phyloP scores from a whole-genome alignment of 2,329 filamentous ascomycete species.

The Bipolaris zeicola region DNA sequence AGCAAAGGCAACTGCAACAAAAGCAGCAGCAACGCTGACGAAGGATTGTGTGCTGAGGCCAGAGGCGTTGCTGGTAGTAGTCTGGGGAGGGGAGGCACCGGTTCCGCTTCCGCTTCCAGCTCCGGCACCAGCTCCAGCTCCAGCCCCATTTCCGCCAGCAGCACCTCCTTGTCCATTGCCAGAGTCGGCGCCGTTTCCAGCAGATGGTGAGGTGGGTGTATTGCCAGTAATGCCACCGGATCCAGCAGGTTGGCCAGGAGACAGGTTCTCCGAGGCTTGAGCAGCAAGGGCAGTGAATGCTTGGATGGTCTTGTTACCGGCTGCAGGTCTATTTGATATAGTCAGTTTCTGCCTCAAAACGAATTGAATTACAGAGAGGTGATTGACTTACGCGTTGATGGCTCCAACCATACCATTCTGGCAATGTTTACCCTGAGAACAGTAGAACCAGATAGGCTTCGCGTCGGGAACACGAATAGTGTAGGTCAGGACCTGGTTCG shows the following conservation, averaged over 20 bases:
- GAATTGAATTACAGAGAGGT: not conserved
- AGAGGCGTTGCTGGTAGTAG: constrained; percentile 35
- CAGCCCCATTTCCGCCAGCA: not conserved
- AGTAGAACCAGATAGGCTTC: constrained; percentile 80
- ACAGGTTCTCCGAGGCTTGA: constrained; percentile 49
- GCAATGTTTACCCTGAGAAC: constrained; percentile 75
- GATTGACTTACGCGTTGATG: constrained; percentile 69
- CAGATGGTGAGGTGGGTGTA: constrained; percentile 12
- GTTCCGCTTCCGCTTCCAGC: constrained; percentile 18
- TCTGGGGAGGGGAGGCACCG: constrained; percentile 26
- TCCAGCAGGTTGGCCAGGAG: constrained; percentile 45
- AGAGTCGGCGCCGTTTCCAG: constrained; percentile 11
- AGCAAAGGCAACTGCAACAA: constrained; percentile 29
- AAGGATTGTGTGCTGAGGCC: constrained; percentile 29
- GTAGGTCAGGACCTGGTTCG: constrained; percentile 64
- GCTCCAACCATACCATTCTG: constrained; percentile 76
- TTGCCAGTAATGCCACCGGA: constrained; percentile 18
- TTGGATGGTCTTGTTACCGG: constrained; percentile 46
- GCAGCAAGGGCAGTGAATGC: constrained; percentile 47
- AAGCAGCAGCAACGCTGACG: constrained; percentile 35
- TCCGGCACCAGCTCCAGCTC: constrained; percentile 15
- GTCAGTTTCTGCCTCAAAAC: constrained; percentile 23
- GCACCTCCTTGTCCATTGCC: constrained; percentile 10
- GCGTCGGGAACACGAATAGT: constrained; percentile 71
- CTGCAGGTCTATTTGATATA: constrained; percentile 24